Percentiles rank a stretch among this genome's conserved stretches.
Conservation (phyloP, 208 protist genomes). For the Trypanosoma cruzi region DNA sequence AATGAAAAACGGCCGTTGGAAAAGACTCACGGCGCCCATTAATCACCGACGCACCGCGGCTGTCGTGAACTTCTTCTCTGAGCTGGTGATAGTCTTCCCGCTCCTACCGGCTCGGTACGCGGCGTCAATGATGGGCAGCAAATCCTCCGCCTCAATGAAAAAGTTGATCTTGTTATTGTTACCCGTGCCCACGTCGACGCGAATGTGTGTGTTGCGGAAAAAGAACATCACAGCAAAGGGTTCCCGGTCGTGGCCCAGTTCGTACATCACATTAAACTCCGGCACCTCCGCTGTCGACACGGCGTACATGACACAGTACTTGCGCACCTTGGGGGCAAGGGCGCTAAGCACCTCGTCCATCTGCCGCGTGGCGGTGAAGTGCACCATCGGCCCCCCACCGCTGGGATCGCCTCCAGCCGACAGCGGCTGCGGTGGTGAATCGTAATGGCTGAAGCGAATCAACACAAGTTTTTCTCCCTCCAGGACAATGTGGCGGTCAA, state of each 20-base stretch:
- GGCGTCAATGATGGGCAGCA: conserved; percentile 98
- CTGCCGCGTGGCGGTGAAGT: conserved; percentile 67
- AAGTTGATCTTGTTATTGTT: conserved; percentile 99
- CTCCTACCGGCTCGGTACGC: conserved; percentile 96
- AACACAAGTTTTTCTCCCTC: conserved; percentile 83
- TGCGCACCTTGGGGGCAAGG: conserved; percentile 79
- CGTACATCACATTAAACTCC: conserved; percentile 99
- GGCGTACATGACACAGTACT: conserved; percentile 80
- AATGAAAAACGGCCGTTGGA: not conserved
- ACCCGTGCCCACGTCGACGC: conserved; percentile 98
- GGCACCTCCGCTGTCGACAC: conserved; percentile 91
- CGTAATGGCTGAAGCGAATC: conserved; percentile 78
- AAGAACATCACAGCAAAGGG: conserved; percentile 99
- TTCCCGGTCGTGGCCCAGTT: conserved; percentile 96
- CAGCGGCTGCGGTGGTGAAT: conserved; percentile 23
- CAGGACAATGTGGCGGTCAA: conserved; percentile 85
- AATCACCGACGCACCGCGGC: conserved; percentile 50
- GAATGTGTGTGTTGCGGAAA: conserved; percentile 99
- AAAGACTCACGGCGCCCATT: not conserved
- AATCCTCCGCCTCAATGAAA: conserved; percentile 95
- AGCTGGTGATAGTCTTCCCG: conserved; percentile 95
- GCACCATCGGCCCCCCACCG: conserved; percentile 34
- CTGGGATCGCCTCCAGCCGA: conserved; percentile 1
- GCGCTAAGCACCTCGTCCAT: conserved; percentile 71
- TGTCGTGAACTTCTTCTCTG: conserved; percentile 97